Conservation (phyloP, 1,284 basidiomycete species). For the Ustilago nuda region DNA sequence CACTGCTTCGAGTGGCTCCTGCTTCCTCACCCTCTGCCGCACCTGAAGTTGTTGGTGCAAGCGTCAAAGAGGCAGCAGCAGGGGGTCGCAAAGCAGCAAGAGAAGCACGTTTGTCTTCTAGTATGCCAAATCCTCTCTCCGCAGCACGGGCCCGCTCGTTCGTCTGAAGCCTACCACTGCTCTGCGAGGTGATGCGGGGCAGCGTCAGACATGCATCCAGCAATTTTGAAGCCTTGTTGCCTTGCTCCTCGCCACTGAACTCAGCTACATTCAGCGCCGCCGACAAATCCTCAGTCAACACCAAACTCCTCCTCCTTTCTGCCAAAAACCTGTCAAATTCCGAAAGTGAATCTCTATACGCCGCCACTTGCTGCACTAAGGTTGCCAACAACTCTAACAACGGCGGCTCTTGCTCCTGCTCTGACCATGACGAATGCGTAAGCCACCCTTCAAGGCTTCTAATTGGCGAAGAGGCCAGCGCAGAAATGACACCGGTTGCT, state of each 20-base stretch:
- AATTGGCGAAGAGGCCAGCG: conserved; percentile 83
- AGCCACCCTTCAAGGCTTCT: conserved; percentile 90
- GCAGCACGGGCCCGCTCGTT: conserved; percentile 10
- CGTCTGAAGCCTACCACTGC: conserved; percentile 12
- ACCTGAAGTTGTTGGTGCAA: background rate
- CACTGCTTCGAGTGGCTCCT: conserved; percentile 22
- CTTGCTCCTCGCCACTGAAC: conserved; percentile 1
- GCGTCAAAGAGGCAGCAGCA: background rate
- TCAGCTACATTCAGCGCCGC: conserved; percentile 77
- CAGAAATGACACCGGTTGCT: conserved; percentile 82
- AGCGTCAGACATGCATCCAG: conserved; percentile 24
- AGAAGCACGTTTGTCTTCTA: conserved; percentile 28
- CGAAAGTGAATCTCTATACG: conserved; percentile 78
- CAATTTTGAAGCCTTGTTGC: background rate
- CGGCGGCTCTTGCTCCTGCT: conserved; percentile 68
- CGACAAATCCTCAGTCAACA: conserved; percentile 91
- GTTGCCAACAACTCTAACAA: conserved; percentile 48
- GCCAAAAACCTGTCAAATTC: conserved; percentile 85
- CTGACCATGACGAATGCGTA: conserved; percentile 75
- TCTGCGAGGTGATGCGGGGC: conserved; percentile 11
- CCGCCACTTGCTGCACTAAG: conserved; percentile 74
- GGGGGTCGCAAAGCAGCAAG: conserved; percentile 14
- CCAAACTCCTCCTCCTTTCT: conserved; percentile 86
- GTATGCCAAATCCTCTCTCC: conserved; percentile 31
- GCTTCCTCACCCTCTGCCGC: background rate